Evolutionary conservation across 257 asterid species (phyloP), one percentile per base, ranked within the genome.

Genomic region (Solanum medicagineum): DNA sequence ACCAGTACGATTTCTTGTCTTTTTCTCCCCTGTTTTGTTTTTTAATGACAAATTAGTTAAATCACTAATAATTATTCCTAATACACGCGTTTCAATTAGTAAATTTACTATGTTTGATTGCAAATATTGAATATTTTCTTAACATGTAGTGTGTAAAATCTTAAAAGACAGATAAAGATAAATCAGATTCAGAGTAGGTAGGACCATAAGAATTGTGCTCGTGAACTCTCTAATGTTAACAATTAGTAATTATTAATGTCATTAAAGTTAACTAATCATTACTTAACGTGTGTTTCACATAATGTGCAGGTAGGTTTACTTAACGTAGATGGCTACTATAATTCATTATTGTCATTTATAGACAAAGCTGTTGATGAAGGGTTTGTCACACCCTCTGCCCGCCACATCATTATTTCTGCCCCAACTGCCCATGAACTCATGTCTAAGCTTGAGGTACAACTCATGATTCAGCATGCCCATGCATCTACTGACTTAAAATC

Each of bases 361-460:
- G 99, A 95, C 95, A 95, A 95, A 87, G 98, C 99, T 81, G 99
- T 95, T 84, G 98, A 94, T 84, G 99, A 95, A 84, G 99, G 98
- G 10, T 95, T 95, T 87, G 87, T 95, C 54, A 80, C 96, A 19
- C 94, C 97, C 3, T 89, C 98, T 92, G 99, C 98, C 93, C 99
- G 99, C 63, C 98, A 92, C 87, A 95, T 95, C 55, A 93, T 95
- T 90, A 93, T 94, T 2, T 95, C 99, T 87, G 98, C 99, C 92
- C 99, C 73, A 26, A 92, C 97, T 92, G 96, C 98, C 92, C 97
- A 90, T 16, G 98, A 93, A 87, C 99, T 95, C 84, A 90, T 95
- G 93, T 91, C 97, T 81, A 91, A 92, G 89, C 97, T 95, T 80
- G 98, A 95, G 99, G 99, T 94, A 92, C 88, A 11, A 49, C 55